Evolutionary conservation across 208 protist species (phyloP), one percentile per base, ranked within the genome.

Genomic region (Strigomonas culicis): DNA sequence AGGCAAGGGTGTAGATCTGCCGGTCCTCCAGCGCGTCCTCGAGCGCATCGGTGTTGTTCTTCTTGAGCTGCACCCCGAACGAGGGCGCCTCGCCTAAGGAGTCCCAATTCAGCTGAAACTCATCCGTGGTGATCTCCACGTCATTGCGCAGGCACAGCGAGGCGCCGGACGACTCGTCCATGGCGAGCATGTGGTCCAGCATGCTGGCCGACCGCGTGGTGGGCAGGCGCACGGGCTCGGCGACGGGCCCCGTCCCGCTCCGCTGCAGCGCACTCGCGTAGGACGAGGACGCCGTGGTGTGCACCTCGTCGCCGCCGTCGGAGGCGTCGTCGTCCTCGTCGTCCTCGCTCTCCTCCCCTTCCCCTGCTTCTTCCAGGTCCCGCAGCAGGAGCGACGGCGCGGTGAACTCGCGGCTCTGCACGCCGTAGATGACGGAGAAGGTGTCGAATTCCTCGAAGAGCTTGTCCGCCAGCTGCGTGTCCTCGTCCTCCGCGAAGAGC

Each of bases 361-460:
- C 56, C 11, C 31, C 56, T 62, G 3, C 32, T 49, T 31, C 6
- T 61, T 60, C 13, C 19, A 27, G 1, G 15, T 36, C 15, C 17
- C 58, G 4, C 8, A 30, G 46, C 4, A 57, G 15, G n/a, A n/a
- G n/a, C n/a, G n/a, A n/a, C n/a, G n/a, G n/a, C n/a, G 13, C 39
- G 7, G 43, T 62, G 55, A 86, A 86, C 32, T 66, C 71, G 2
- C 84, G 72, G 53, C 65, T 75, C 15, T 87, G 73, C 27, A 85
- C 41, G 39, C 77, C 71, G 76, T 90, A 96, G 17, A 97, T 58
- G 15, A 98, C 81, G 24, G 86, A 80, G 30, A 97, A 68, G 19
- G 86, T 88, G 69, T 97, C 88, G 62, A 97, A 97, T 64, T 97
- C 95, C 56, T 90, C 86, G 63, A 95, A 72, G 10, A 98, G 77